phyloP scores from a whole-genome alignment of 805 yeast genomes.

The Starmerella lactis-condensi region DNA sequence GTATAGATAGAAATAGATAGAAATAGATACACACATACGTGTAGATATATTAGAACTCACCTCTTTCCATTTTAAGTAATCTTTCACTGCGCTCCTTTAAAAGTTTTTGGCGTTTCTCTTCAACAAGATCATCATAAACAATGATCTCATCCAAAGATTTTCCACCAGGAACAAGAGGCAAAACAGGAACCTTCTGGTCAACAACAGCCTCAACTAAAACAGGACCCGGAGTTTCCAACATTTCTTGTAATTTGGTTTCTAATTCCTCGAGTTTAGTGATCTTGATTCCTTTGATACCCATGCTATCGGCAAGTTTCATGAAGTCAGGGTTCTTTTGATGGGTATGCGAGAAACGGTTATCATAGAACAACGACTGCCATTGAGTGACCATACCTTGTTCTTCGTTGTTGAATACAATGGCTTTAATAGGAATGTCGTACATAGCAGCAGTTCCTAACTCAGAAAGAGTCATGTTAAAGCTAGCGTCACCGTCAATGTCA shows the following conservation, averaged over 20 bases:
- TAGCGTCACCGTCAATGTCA: conserved; percentile 97
- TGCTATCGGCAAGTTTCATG: conserved; percentile 79
- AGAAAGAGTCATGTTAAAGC: conserved; percentile 93
- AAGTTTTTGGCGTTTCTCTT: conserved; percentile 30
- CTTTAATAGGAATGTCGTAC: conserved; percentile 77
- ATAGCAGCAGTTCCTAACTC: conserved; percentile 91
- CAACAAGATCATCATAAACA: conserved; percentile 65
- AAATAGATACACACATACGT: too few species aligned
- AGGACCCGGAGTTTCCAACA: conserved; percentile 64
- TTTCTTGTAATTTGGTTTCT: conserved; percentile 38
- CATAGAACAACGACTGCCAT: conserved; percentile 96
- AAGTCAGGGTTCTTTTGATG: conserved; percentile 92
- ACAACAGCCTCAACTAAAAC: conserved; percentile 77
- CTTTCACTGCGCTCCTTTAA: conserved; percentile 21
- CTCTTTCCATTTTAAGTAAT: conserved; percentile 15
- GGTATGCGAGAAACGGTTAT: conserved; percentile 93
- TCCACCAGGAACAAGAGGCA: conserved; percentile 97
- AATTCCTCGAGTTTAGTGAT: conserved; percentile 51
- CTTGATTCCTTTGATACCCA: conserved; percentile 76
- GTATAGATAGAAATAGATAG: too few species aligned
- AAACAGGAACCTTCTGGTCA: conserved; percentile 81
- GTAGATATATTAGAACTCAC: conserved; percentile 15
- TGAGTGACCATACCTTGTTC: conserved; percentile 99
- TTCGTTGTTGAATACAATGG: conserved; percentile 80
- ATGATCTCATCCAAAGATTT: conserved; percentile 87